These are phyloP conservation scores for Pisolithus tinctorius DNA, from an alignment of 768 basidiomycete genomes.

Conservation along the genomic window DNA sequence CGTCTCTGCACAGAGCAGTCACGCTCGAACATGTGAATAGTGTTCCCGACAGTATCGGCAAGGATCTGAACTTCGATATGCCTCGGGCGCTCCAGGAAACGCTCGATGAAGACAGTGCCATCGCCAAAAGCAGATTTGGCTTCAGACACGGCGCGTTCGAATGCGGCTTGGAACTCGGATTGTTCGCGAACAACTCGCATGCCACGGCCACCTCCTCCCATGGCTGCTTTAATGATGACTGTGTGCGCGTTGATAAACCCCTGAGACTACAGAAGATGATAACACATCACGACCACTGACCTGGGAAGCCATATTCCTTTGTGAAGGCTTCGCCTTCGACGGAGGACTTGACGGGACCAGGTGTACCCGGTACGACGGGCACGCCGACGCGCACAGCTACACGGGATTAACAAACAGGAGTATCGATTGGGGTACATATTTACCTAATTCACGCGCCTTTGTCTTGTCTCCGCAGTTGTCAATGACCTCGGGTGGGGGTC, in stretches of 20 bases:
- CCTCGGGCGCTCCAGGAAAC: conserved; percentile 91
- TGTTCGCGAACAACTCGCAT: conserved; percentile 98
- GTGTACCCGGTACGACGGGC: conserved; percentile 96
- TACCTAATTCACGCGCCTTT: conserved; percentile 87
- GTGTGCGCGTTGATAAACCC: conserved; percentile 8
- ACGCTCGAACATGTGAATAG: conserved; percentile 96
- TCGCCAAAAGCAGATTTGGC: conserved; percentile 97
- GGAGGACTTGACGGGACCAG: conserved; percentile 83
- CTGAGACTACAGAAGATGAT: conserved; percentile 2
- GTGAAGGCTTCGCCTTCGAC: conserved; percentile 82
- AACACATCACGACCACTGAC: conserved; percentile 30
- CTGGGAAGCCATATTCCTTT: conserved; percentile 93
- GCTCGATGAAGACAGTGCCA: conserved; percentile 98
- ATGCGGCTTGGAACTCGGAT: conserved; percentile 81
- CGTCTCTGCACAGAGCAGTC: conserved; percentile 98
- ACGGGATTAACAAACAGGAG: conserved; percentile 2
- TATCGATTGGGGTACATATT: conserved; percentile 9
- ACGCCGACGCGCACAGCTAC: conserved; percentile 85
- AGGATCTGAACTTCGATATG: conserved; percentile 98
- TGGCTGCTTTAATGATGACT: conserved; percentile 99
- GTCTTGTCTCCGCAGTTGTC: conserved; percentile 99
- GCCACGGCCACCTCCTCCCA: conserved; percentile 97
- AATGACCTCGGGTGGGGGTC: conserved; percentile 92
- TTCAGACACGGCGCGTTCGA: conserved; percentile 90
- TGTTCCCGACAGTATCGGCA: conserved; percentile 88